Conservation (phyloP, 2,329 filamentous ascomycete species). For the Neurospora sp. region DNA sequence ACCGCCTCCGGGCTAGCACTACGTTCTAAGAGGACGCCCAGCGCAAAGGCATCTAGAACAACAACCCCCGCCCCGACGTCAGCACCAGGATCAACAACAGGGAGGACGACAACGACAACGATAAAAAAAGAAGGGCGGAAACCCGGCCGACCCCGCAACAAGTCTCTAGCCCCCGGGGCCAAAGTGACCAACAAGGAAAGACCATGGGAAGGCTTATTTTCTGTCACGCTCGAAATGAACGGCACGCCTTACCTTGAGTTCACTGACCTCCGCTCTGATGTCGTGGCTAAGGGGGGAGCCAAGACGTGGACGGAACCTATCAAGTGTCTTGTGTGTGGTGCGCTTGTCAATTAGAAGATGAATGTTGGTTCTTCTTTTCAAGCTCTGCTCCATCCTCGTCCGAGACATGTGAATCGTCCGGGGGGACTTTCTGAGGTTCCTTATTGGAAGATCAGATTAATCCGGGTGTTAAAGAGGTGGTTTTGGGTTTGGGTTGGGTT, state of each 20-base stretch:
- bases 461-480: no score
- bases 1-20: not conserved
- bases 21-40: slow-evolving; percentile 14
- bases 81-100: slow-evolving; percentile 17
- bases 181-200: slow-evolving; percentile 25
- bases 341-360: slow-evolving; percentile 31
- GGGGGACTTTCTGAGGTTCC: not conserved
- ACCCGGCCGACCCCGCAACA: slow-evolving; percentile 25
- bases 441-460: not conserved
- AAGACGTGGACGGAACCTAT: slow-evolving; percentile 44
- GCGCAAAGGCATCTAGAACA: slow-evolving; percentile 11
- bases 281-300: slow-evolving; percentile 32
- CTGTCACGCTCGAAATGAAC: slow-evolving; percentile 38
- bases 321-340: slow-evolving; percentile 39
- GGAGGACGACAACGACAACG: slow-evolving; percentile 12
- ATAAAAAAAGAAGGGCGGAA: slow-evolving; percentile 18
- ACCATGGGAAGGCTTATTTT: slow-evolving; percentile 42
- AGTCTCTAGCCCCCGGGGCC: slow-evolving; percentile 16
- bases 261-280: slow-evolving; percentile 36
- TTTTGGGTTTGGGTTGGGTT: not conserved
- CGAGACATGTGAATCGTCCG: not conserved
- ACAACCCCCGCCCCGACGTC: slow-evolving; percentile 17
- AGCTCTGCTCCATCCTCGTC: not conserved
- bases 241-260: slow-evolving; percentile 40
- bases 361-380: not conserved